Evolutionary conservation across 345 rosid species (phyloP).

Genomic region (Gossypium mustelinum): DNA sequence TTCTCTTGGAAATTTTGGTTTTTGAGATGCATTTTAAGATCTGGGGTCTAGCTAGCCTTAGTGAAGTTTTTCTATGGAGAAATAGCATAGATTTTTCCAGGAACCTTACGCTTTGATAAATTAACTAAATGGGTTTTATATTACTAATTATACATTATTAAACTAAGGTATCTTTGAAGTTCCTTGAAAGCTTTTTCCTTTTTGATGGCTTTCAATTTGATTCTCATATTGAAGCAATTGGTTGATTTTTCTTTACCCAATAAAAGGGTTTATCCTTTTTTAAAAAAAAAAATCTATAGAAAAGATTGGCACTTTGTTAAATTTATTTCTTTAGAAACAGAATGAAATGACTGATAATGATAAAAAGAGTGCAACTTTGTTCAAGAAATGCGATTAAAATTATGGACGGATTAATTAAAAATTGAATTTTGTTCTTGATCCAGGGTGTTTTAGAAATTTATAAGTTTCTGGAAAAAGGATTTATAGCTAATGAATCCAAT

Average conservation of each 20-base stretch:
- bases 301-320: background rate
- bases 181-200: background rate
- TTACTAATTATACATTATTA: background rate
- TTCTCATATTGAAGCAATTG: background rate
- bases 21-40: constrained; percentile 3
- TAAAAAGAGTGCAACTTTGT: background rate
- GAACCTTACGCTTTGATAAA: background rate
- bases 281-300: no score
- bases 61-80: background rate
- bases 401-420: background rate
- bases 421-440: no score
- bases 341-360: background rate
- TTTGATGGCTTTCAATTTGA: background rate
- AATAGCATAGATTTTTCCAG: background rate
- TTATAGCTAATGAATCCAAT: background rate
- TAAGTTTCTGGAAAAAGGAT: no score
- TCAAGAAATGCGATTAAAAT: background rate
- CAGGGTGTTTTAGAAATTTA: background rate
- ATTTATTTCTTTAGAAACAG: background rate
- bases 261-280: background rate
- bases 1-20: constrained; percentile 7
- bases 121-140: background rate
- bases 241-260: background rate
- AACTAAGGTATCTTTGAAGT: background rate
- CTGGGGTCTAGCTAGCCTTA: background rate